A percentile compares a stretch with the other conserved stretches of the same genome.
phyloP scores from a whole-genome alignment of 148 eudicot species.

The Rhododendron williamsianum region DNA sequence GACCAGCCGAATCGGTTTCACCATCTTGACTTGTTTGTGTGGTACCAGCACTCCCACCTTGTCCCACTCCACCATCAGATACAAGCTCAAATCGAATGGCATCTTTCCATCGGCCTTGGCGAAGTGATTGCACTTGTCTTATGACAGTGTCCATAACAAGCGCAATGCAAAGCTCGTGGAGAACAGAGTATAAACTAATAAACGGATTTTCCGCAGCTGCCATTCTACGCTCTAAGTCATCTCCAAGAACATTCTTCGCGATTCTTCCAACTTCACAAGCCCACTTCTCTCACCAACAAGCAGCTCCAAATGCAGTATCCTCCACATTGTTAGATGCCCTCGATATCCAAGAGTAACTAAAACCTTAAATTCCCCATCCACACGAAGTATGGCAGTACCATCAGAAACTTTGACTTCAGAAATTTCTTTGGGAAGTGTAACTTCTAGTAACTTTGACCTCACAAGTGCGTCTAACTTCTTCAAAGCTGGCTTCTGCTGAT shows the following conservation, averaged over 20 bases:
- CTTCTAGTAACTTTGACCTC: constrained; percentile 81
- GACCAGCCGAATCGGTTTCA: constrained; percentile 68
- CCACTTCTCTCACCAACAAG: constrained; percentile 98
- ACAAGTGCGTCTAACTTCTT: constrained; percentile 82
- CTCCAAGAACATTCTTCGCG: constrained; percentile 76
- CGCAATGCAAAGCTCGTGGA: constrained; percentile 90
- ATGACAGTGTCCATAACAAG: constrained; percentile 93
- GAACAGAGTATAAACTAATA: constrained; percentile 64
- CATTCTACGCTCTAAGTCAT: constrained; percentile 98
- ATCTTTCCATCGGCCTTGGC: constrained; percentile 95
- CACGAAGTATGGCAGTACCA: constrained; percentile 83
- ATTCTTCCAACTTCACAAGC: constrained; percentile 72
- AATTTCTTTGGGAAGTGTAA: constrained; percentile 69
- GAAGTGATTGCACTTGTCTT: constrained; percentile 77
- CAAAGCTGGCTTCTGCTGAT: constrained; percentile 73
- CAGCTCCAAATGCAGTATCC: constrained; percentile 93
- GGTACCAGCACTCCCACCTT: constrained; percentile 50
- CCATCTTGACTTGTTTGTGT: constrained; percentile 69
- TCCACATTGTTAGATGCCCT: constrained; percentile 91
- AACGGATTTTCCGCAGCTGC: constrained; percentile 92
- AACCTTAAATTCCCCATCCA: constrained; percentile 94
- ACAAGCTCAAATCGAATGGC: constrained; percentile 91
- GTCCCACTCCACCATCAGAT: constrained; percentile 58
- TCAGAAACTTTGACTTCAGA: constrained; percentile 72
- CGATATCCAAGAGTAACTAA: constrained; percentile 96